Evolutionary conservation across 2,329 filamentous ascomycete genomes (phyloP), one percentile per base, ranked within the genome.

Genomic region (Cytospora mali): DNA sequence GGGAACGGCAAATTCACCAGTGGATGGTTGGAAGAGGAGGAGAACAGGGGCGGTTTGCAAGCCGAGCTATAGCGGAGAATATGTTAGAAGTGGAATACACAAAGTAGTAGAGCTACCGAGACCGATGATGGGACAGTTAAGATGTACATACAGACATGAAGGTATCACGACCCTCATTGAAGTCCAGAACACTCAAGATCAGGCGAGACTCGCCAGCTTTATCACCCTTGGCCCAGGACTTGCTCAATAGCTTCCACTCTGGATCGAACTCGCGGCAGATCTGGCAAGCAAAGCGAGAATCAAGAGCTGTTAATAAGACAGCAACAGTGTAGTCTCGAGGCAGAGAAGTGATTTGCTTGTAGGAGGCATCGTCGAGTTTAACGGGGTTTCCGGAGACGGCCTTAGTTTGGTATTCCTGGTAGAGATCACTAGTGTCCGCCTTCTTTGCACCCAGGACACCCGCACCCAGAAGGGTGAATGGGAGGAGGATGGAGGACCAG

Each of bases 31-130:
- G 81, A 95, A 98, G 68, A 96, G 80, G 51, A 97, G 80, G 50
- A 99, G 83, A 46, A 98, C 89, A 1, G 95, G 95, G 7, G 95
- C 95, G 53, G 94, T 97, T 87, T 97, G 92, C 49, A 99, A 87
- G 76, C 91, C 88, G 69, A 98, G 85, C 94, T 98, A 69, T 48
- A 18, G 42, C 5, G 11, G 6, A 23, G 33, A 16, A 14, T 14
- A 16, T 7, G 55, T 66, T 52, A 66, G 61, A 33, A 42, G 7
- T 2, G 2, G n/a, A 31, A n/a, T 2, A 29, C 16, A 35, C 18
- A 4, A 6, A 18, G 28, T 39, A n/a, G 2, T 7, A 31, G 29
- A 31, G 29, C 29, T 31, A 31, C 13, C 29, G 13, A 31, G 29
- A 31, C 7, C 29, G 4, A 11, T n/a, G 16, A 11, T 10, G n/a